A percentile compares a stretch with the other conserved stretches of the same genome.
phyloP scores from a whole-genome alignment of 345 rosid species.

The Corymbia maculata region DNA sequence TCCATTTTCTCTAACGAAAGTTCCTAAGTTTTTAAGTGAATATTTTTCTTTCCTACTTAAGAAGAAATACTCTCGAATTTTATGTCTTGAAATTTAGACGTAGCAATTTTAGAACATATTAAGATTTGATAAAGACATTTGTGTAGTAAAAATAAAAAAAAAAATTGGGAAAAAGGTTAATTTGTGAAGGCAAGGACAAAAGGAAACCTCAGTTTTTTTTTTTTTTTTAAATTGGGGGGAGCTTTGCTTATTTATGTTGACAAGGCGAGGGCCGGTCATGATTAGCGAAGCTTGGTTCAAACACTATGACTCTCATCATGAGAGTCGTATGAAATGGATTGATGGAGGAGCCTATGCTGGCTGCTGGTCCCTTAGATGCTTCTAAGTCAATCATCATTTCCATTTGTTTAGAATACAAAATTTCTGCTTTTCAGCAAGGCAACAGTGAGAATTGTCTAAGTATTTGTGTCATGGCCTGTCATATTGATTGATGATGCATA shows the following conservation, averaged over 20 bases:
- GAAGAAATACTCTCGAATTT: too few relatives aligned
- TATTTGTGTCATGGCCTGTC: not conserved
- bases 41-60: too few relatives aligned
- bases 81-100: too few relatives aligned
- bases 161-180: too few relatives aligned
- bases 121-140: too few relatives aligned
- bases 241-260: not conserved
- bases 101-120: too few relatives aligned
- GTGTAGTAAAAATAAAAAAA: too few relatives aligned
- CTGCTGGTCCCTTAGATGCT: not conserved
- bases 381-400: not conserved
- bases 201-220: too few relatives aligned
- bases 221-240: not conserved
- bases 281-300: not conserved
- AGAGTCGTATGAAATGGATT: not conserved
- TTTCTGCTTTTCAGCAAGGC: not conserved
- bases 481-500: not conserved
- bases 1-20: too few relatives aligned
- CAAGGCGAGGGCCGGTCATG: not conserved
- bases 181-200: too few relatives aligned
- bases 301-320: not conserved
- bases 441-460: not conserved
- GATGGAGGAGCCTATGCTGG: not conserved
- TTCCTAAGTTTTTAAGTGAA: too few relatives aligned
- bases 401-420: not conserved